Evolutionary conservation across 1,139 yeast species (phyloP).

Genomic region (Debaryomyces fabryi): DNA sequence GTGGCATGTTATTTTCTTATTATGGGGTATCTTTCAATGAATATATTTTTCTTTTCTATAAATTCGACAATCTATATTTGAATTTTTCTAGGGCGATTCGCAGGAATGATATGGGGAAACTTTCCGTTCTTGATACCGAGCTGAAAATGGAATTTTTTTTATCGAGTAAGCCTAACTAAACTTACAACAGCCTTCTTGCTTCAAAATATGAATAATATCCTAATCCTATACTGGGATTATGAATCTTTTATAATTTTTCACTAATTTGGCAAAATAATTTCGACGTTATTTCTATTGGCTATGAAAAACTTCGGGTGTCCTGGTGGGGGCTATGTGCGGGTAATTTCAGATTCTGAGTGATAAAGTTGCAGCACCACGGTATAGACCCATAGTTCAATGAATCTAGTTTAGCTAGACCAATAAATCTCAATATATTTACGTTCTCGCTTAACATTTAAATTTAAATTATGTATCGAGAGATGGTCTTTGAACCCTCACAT

Average conservation of each 20-base stretch:
- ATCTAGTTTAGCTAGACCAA: too few species aligned
- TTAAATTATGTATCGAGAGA: not conserved
- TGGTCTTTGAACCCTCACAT: not conserved
- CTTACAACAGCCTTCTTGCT: not conserved
- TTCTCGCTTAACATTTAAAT: not conserved
- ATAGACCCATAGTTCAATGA: not conserved
- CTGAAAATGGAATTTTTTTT: not conserved
- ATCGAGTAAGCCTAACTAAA: not conserved
- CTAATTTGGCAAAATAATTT: not conserved
- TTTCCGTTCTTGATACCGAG: not conserved
- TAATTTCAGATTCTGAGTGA: not conserved
- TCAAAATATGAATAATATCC: not conserved
- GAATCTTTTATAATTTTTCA: not conserved
- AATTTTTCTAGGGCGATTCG: not conserved
- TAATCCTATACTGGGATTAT: not conserved
- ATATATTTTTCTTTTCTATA: not conserved
- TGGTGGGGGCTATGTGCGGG: constrained; percentile 5
- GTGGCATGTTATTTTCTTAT: constrained; percentile 30
- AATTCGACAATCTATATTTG: not conserved
- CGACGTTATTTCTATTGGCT: constrained; percentile 6
- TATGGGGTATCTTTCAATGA: not conserved
- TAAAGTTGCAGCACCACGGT: not conserved
- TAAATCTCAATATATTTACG: not conserved
- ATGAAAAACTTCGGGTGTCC: not conserved
- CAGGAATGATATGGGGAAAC: constrained; percentile 1